A percentile compares a stretch with the other conserved stretches of the same genome.
Conservation (phyloP, 805 yeast genomes). For the Lachancea sp. region DNA sequence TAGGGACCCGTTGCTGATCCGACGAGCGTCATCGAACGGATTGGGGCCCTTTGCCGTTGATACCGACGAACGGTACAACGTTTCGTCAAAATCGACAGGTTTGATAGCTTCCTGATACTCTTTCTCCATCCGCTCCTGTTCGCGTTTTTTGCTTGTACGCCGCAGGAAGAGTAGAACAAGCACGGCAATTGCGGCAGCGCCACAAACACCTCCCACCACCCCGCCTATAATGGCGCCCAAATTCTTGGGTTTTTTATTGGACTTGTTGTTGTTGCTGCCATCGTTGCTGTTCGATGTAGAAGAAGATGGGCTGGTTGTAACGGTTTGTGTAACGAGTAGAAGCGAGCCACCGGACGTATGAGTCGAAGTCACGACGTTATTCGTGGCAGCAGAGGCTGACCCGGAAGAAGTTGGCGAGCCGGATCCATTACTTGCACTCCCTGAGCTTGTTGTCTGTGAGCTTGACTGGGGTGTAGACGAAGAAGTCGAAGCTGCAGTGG, state of each 20-base stretch:
- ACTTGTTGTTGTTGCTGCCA: not conserved
- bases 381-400: conserved; percentile 3
- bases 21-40: conserved; percentile 63
- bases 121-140: conserved; percentile 47
- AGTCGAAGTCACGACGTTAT: conserved; percentile 3
- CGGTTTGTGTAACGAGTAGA: conserved; percentile 1
- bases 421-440: conserved; percentile 19
- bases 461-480: too few relatives aligned
- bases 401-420: conserved; percentile 12
- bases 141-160: conserved; percentile 32
- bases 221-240: conserved; percentile 60
- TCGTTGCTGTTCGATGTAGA: conserved; percentile 2
- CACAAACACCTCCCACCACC: conserved; percentile 51
- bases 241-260: conserved; percentile 14
- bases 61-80: conserved; percentile 19
- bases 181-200: conserved; percentile 38
- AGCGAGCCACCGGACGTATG: conserved; percentile 3
- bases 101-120: conserved; percentile 54
- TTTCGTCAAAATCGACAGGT: conserved; percentile 35
- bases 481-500: conserved; percentile 18
- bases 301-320: conserved; percentile 16
- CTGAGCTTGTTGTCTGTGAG: conserved; percentile 5
- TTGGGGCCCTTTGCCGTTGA: conserved; percentile 19
- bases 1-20: conserved; percentile 78
- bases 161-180: conserved; percentile 36